These are phyloP conservation scores for Macrolepiota fuliginosa DNA, from an alignment of 768 basidiomycete genomes.

Conservation along the genomic window DNA sequence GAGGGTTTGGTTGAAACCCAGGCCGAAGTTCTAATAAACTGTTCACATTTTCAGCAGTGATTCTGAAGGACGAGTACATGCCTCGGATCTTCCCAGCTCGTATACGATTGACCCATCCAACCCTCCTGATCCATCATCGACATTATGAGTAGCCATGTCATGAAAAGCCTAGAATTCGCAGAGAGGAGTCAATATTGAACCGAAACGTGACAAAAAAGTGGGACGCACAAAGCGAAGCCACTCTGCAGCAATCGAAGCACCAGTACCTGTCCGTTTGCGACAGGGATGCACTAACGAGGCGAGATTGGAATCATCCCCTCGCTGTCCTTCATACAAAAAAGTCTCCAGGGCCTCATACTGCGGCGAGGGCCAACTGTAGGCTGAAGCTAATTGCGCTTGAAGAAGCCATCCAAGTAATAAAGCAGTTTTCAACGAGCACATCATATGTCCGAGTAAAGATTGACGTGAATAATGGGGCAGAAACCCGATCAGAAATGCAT, in stretches of 20 bases:
- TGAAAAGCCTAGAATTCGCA: conserved; percentile 39
- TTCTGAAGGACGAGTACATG: conserved; percentile 19
- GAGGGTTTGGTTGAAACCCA: conserved; percentile 41
- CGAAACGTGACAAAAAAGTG: neutral
- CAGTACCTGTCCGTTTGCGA: conserved; percentile 26
- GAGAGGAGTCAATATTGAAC: neutral
- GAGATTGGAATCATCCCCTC: conserved; percentile 30
- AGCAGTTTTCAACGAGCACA: neutral
- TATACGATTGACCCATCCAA: conserved; percentile 49
- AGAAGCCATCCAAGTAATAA: neutral
- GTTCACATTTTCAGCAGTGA: neutral
- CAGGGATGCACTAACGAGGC: conserved; percentile 32
- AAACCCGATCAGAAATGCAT: conserved; percentile 3
- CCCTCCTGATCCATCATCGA: conserved; percentile 45
- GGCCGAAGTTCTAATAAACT: conserved; percentile 40
- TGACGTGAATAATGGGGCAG: neutral
- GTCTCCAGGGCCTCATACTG: conserved; percentile 34
- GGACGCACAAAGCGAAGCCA: conserved; percentile 34
- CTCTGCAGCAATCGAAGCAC: conserved; percentile 30
- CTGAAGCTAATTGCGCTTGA: conserved; percentile 4
- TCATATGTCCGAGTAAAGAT: neutral
- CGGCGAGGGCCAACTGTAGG: conserved; percentile 34
- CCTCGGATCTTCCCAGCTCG: conserved; percentile 41
- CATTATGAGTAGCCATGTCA: conserved; percentile 47
- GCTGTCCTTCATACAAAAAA: conserved; percentile 30